Conservation (phyloP, 2,329 filamentous ascomycete species). For the Aureobasidium uvarum region DNA sequence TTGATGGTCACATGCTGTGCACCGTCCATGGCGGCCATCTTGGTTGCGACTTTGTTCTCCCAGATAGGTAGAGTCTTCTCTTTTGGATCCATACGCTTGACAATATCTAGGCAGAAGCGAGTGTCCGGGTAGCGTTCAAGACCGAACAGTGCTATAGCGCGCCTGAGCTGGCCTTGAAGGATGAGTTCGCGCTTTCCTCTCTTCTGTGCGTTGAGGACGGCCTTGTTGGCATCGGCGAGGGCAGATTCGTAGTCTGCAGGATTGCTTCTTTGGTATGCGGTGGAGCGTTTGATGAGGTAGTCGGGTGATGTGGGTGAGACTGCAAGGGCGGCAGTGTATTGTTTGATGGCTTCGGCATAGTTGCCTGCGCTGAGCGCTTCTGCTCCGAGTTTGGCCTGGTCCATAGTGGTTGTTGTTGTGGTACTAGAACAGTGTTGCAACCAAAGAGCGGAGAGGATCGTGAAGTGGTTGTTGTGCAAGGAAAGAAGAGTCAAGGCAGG, state of each 20-base stretch:
- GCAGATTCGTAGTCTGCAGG: conserved; percentile 48
- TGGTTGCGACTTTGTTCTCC: conserved; percentile 55
- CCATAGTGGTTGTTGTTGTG: conserved; percentile 25
- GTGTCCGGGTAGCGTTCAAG: conserved; percentile 73
- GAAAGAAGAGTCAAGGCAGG: background rate
- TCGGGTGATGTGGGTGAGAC: conserved; percentile 64
- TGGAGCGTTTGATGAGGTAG: conserved; percentile 81
- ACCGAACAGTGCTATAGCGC: conserved; percentile 70
- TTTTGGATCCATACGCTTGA: conserved; percentile 54
- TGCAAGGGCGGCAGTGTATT: conserved; percentile 65
- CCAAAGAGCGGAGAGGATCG: no score
- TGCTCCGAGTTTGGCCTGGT: conserved; percentile 29
- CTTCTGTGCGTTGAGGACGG: conserved; percentile 64
- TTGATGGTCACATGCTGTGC: conserved; percentile 46
- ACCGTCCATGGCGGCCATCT: conserved; percentile 53
- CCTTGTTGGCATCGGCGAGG: conserved; percentile 49
- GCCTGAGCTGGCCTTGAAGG: conserved; percentile 75
- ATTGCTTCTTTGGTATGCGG: conserved; percentile 66
- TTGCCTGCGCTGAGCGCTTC: conserved; percentile 60
- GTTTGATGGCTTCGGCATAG: conserved; percentile 64
- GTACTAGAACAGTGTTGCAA: no score
- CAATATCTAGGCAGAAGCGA: conserved; percentile 63
- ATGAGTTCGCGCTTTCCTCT: conserved; percentile 75
- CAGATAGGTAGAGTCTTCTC: conserved; percentile 58
- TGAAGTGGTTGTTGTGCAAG: background rate